Evolutionary conservation across 305 asterid species (phyloP).

Genomic region (Solanum chacoense): DNA sequence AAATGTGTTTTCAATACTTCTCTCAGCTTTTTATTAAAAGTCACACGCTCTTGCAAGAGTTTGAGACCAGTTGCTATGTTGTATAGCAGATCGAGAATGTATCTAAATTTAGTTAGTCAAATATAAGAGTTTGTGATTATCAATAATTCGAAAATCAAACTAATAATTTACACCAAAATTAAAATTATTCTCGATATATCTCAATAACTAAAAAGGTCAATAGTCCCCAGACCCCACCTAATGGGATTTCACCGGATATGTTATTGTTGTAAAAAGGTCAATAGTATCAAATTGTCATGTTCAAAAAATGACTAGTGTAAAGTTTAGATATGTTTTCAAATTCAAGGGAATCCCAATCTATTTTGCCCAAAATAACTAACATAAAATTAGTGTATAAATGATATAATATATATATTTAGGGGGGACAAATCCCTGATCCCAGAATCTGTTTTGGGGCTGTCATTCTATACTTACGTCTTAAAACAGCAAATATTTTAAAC

Average conservation of each 20-base stretch:
- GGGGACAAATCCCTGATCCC: neutral
- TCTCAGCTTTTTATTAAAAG: neutral
- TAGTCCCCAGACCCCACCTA: no score
- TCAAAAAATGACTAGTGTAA: neutral
- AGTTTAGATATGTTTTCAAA: neutral
- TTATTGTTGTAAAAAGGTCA: neutral
- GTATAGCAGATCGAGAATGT: rapidly evolving
- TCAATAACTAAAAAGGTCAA: neutral
- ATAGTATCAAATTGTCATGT: neutral
- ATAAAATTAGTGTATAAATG: neutral
- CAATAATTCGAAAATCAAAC: no score
- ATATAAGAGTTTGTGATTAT: no score
- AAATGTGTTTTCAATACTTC: neutral
- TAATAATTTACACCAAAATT: no score
- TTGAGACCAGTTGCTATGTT: no score
- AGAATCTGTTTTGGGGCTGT: neutral
- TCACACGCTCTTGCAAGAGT: rapidly evolving
- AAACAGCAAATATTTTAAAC: neutral
- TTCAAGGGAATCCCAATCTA: neutral
- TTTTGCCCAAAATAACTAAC: neutral
- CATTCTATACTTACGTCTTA: neutral
- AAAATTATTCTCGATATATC: neutral
- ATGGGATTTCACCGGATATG: no score
- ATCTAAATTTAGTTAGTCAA: no score
- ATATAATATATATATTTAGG: no score